Conservation (phyloP, 2,329 filamentous ascomycete species). For the Hymenoscyphus salicellus region DNA sequence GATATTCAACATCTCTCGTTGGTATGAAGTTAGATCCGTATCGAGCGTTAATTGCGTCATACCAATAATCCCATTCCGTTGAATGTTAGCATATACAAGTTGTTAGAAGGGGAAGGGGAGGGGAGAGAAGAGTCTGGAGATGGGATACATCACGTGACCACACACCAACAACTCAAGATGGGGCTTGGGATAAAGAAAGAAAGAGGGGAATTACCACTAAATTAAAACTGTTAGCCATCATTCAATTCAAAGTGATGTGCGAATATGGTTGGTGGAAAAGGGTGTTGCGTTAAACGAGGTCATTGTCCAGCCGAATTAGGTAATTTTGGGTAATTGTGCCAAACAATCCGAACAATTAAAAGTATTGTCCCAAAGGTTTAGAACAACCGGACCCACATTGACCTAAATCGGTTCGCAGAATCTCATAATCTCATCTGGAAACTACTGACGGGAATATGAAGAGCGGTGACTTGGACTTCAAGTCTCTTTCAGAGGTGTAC, state of each 20-base stretch:
- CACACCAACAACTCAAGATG: too few species aligned
- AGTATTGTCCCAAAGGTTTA: too few species aligned
- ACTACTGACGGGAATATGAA: too few species aligned
- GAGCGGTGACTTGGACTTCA: background rate
- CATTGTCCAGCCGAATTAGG: too few species aligned
- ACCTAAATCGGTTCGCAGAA: too few species aligned
- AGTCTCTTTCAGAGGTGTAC: background rate
- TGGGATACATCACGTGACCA: background rate
- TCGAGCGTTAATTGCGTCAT: constrained; percentile 97
- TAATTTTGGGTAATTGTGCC: too few species aligned
- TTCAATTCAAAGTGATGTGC: background rate
- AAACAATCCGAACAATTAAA: too few species aligned
- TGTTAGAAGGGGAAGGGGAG: background rate
- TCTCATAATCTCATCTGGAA: too few species aligned
- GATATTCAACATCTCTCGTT: constrained; percentile 97
- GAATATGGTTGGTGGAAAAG: too few species aligned
- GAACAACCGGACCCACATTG: too few species aligned
- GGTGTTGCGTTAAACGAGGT: too few species aligned
- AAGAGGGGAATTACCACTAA: background rate
- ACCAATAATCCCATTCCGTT: constrained; percentile 33
- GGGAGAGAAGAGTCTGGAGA: background rate
- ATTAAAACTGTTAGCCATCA: constrained; percentile 1
- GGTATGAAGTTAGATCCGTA: constrained; percentile 89
- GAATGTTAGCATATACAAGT: too few species aligned
- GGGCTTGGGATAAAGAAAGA: background rate